Evolutionary conservation across 805 yeast genomes (phyloP).

Genomic region (Kluyveromyces siamensis): DNA sequence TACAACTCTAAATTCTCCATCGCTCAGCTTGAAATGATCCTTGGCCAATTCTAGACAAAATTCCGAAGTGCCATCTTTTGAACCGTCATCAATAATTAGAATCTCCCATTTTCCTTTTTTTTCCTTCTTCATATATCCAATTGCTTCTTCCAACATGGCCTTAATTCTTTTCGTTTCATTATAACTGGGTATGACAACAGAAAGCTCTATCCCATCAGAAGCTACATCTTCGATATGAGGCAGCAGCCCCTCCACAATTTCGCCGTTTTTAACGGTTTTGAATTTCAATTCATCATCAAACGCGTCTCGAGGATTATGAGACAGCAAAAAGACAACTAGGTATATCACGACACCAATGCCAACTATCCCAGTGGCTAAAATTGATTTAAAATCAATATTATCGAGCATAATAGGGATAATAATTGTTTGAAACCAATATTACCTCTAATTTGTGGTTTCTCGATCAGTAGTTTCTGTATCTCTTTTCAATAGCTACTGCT

Average conservation of each 20-base stretch:
- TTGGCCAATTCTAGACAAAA: constrained; percentile 56
- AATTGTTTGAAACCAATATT: neutral
- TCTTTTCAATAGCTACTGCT: neutral
- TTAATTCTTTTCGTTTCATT: constrained; percentile 73
- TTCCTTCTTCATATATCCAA: constrained; percentile 39
- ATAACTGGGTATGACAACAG: constrained; percentile 88
- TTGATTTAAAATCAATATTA: constrained; percentile 7
- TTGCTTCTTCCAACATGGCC: constrained; percentile 62
- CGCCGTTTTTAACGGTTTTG: constrained; percentile 35
- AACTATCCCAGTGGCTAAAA: constrained; percentile 7
- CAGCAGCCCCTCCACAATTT: constrained; percentile 23
- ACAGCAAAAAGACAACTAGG: constrained; percentile 35
- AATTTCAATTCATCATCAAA: constrained; percentile 44
- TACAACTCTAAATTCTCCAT: constrained; percentile 63
- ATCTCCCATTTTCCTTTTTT: constrained; percentile 45
- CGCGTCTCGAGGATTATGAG: constrained; percentile 57
- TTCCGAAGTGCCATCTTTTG: constrained; percentile 67
- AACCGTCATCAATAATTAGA: constrained; percentile 86
- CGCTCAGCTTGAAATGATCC: constrained; percentile 36
- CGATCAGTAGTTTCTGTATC: neutral
- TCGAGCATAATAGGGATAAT: neutral
- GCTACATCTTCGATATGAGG: constrained; percentile 12
- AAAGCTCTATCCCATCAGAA: constrained; percentile 40
- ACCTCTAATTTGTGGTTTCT: neutral
- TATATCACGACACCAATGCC: constrained; percentile 27